Conservation (phyloP, 23 red algal species). For the Gracilaria vermiculophylla region DNA sequence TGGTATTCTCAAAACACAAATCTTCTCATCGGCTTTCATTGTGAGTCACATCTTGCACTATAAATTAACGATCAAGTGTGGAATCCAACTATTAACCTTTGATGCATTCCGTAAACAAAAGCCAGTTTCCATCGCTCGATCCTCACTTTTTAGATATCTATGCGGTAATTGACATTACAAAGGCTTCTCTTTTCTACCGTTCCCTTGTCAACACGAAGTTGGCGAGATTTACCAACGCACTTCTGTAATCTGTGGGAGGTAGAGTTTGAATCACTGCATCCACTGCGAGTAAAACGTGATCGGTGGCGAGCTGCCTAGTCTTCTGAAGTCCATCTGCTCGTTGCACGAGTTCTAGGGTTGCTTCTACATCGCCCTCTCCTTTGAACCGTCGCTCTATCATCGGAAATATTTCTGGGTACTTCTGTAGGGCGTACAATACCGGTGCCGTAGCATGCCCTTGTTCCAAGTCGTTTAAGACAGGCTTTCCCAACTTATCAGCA, state of each 20-base stretch:
- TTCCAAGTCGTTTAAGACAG: conserved; percentile 80
- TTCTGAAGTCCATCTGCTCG: conserved; percentile 76
- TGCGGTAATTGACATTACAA: background rate
- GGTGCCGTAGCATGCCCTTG: conserved; percentile 87
- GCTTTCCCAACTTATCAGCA: conserved; percentile 78
- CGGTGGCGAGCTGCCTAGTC: conserved; percentile 79
- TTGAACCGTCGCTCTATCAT: conserved; percentile 54
- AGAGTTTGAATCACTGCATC: conserved; percentile 31
- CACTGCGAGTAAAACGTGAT: conserved; percentile 61
- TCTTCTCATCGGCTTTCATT: no score
- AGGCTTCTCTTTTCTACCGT: background rate
- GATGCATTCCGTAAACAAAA: no score
- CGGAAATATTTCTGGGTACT: conserved; percentile 52
- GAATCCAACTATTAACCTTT: no score
- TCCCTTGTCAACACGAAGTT: conserved; percentile 53
- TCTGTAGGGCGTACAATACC: conserved; percentile 76
- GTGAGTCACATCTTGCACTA: no score
- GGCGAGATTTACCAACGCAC: conserved; percentile 66
- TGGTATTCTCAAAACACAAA: no score
- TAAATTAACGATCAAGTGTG: no score
- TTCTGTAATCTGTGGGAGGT: conserved; percentile 57
- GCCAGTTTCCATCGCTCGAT: background rate
- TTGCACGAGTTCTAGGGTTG: conserved; percentile 58
- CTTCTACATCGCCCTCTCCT: conserved; percentile 64
- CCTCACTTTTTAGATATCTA: background rate